Conservation (phyloP, 1,139 yeast species). For the Pichia sp. region DNA sequence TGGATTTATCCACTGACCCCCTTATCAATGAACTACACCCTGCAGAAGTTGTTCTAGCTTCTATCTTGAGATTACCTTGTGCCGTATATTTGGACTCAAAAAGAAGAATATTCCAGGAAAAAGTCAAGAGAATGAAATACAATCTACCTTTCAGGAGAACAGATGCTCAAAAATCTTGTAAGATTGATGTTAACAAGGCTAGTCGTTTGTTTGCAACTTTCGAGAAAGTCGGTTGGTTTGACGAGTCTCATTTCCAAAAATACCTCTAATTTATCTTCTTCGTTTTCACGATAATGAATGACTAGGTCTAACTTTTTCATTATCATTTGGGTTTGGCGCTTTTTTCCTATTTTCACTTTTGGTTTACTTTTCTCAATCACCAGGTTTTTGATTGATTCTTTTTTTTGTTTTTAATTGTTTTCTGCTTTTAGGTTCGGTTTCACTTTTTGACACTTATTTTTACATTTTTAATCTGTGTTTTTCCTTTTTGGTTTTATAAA, state of each 20-base stretch:
- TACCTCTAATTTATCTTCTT: constrained; percentile 24
- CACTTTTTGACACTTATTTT: background rate
- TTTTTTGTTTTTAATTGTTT: background rate
- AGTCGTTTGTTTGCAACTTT: constrained; percentile 87
- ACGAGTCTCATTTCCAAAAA: constrained; percentile 65
- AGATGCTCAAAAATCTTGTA: constrained; percentile 95
- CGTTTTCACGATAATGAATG: too few species aligned
- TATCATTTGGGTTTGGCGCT: background rate
- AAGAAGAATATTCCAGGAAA: constrained; percentile 83
- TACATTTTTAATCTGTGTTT: background rate
- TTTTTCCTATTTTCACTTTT: background rate
- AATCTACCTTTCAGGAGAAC: constrained; percentile 91
- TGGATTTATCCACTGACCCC: constrained; percentile 85
- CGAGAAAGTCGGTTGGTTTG: constrained; percentile 94
- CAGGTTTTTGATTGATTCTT: background rate
- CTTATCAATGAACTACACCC: constrained; percentile 72
- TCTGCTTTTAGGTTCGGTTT: background rate
- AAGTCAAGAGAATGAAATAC: constrained; percentile 68
- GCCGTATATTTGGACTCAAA: constrained; percentile 88
- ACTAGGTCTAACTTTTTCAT: background rate
- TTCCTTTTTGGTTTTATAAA: background rate
- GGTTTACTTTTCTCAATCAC: background rate
- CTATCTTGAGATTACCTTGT: constrained; percentile 82
- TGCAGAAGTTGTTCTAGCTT: constrained; percentile 84
- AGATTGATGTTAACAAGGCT: constrained; percentile 96